Conservation (phyloP, 1,284 basidiomycete genomes). For the Rhodotorula sp. region DNA sequence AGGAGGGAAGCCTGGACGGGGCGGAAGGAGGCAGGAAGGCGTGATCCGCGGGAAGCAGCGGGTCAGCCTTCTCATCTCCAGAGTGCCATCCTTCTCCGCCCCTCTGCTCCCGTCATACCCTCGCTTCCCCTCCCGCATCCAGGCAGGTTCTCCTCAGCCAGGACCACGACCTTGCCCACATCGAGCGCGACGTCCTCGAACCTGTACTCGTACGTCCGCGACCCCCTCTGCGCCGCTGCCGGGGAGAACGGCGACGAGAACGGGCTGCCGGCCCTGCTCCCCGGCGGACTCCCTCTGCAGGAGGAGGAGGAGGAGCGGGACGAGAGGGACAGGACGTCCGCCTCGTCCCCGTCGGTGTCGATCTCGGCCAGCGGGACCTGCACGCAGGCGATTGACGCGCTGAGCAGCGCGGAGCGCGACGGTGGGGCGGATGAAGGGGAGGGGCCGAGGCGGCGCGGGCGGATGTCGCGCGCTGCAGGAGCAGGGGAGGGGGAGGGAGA, state of each 20-base stretch:
- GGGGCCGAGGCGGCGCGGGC: constrained; percentile 4
- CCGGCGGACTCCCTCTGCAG: no score
- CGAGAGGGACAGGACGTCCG: neutral
- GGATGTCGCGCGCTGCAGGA: neutral
- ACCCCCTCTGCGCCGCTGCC: neutral
- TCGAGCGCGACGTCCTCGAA: constrained; percentile 20
- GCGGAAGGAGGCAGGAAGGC: no score
- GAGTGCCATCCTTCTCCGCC: neutral
- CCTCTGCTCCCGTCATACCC: neutral
- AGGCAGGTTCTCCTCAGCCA: constrained; percentile 23
- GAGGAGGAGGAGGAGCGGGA: no score
- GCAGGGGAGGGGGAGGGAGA: neutral
- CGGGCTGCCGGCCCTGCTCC: neutral
- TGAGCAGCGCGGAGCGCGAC: constrained; percentile 14
- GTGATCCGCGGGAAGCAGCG: no score
- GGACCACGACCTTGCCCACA: constrained; percentile 24
- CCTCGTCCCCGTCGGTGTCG: neutral
- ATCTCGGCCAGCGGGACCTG: constrained; percentile 2
- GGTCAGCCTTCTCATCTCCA: no score
- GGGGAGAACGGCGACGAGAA: no score
- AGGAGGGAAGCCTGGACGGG: no score
- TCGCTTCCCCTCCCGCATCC: neutral
- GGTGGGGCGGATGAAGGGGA: neutral
- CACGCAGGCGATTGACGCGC: constrained; percentile 18
- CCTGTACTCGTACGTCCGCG: constrained; percentile 23